Percentiles rank a stretch among this genome's conserved stretches.
These are phyloP conservation scores for Plasmodium blacklocki DNA, from an alignment of 169 alveolate genomes.

Conservation along the genomic window DNA sequence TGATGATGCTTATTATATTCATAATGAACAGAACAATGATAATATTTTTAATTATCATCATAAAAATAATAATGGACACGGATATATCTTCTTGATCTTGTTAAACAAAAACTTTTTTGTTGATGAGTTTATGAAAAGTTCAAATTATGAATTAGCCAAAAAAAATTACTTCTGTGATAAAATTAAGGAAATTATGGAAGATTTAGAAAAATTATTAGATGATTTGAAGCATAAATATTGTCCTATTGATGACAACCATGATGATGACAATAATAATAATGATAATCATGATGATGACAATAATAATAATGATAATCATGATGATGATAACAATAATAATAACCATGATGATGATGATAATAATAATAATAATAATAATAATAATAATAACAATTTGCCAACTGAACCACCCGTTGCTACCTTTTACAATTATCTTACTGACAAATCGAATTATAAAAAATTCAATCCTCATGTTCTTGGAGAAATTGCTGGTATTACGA, in stretches of 20 bases:
- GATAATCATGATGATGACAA: too few species aligned
- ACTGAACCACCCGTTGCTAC: slow-evolving; percentile 9
- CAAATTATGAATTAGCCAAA: slow-evolving; percentile 17
- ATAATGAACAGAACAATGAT: slow-evolving; percentile 28
- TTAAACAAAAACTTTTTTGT: slow-evolving; percentile 42
- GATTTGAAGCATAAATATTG: slow-evolving; percentile 7
- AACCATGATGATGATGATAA: too few species aligned
- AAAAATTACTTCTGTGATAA: slow-evolving; percentile 3
- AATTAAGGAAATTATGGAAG: slow-evolving; percentile 17
- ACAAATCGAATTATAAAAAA: slow-evolving; percentile 22
- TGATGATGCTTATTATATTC: slow-evolving; percentile 20
- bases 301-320: too few species aligned
- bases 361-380: too few species aligned
- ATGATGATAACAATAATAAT: too few species aligned
- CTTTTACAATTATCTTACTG: slow-evolving; percentile 22
- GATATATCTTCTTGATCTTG: slow-evolving; percentile 27
- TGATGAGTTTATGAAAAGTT: slow-evolving; percentile 23
- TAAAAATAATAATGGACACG: slow-evolving; percentile 21
- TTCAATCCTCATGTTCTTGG: slow-evolving; percentile 64
- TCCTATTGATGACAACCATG: slow-evolving; percentile 14
- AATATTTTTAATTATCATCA: slow-evolving; percentile 4
- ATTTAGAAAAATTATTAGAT: slow-evolving; percentile 1
- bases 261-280: background rate
- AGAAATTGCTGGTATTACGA: slow-evolving; percentile 64
- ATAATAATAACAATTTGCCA: too few species aligned